Evolutionary conservation across 1,284 basidiomycete species (phyloP).

Genomic region (Erythrobasidium hasegawianum): DNA sequence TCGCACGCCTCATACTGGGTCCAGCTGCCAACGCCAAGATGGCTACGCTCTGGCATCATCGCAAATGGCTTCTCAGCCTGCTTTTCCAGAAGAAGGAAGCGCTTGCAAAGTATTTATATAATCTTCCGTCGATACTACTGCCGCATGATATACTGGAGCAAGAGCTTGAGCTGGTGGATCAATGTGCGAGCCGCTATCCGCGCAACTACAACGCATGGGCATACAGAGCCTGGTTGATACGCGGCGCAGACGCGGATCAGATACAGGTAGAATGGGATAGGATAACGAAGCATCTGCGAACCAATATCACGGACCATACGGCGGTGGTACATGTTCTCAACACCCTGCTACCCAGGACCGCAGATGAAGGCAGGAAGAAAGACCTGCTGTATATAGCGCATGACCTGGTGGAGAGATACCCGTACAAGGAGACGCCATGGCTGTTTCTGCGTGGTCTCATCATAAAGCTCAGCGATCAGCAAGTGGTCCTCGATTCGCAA

Average conservation of each 20-base stretch:
- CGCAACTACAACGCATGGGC: constrained; percentile 33
- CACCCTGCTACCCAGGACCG: background rate
- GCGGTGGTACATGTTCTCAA: constrained; percentile 6
- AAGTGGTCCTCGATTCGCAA: background rate
- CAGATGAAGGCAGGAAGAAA: background rate
- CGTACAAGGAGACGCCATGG: constrained; percentile 34
- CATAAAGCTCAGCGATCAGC: background rate
- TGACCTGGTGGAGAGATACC: constrained; percentile 20
- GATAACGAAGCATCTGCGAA: background rate
- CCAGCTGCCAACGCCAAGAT: constrained; percentile 26
- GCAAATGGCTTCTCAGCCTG: constrained; percentile 17
- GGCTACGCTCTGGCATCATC: constrained; percentile 32
- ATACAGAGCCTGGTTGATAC: constrained; percentile 21
- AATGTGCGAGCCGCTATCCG: constrained; percentile 28
- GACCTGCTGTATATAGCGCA: background rate
- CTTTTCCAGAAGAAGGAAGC: constrained; percentile 2
- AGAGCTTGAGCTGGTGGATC: constrained; percentile 15
- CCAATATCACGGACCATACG: constrained; percentile 25
- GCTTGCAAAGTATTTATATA: background rate
- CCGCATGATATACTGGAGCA: background rate
- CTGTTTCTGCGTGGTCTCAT: constrained; percentile 18
- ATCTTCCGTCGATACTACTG: background rate
- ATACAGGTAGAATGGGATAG: background rate
- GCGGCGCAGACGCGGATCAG: background rate
- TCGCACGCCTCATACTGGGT: constrained; percentile 16